Base-by-base conservation (phyloP, 768 basidiomycete species). In the Russula olivacea region DNA sequence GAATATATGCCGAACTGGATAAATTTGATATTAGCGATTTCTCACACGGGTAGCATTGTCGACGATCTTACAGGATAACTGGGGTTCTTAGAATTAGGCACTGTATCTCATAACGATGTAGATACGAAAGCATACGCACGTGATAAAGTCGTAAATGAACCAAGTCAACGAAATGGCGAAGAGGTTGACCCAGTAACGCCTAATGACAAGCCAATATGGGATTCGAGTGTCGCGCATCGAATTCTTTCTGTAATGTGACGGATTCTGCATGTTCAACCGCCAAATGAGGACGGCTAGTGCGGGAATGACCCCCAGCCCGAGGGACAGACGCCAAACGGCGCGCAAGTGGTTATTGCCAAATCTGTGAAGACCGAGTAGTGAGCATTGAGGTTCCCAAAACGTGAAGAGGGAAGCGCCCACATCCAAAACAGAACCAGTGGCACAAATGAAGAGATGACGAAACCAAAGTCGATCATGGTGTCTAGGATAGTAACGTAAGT, bases 341-440 rank as follows among this genome's bases (percentile, higher is more conserved):
- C 88, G 83, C 48, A 95, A 83, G 71, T 94, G 93, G 64, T 89
- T 74, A 47, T 81, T 69, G 36, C 91, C 89, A 64, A 89, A 93
- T 69, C 88, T 91, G 61, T 34, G 12, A 55, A 43, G 14, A 9
- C 36, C 7, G n/a, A 51, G 58, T 55, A 14, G 21, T 17, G 0
- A 49, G 65, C 23, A 61, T 47, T 47, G 59, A 15, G 28, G 45
- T 48, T n/a, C 41, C 32, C 55, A 41, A 21, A 38, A 54, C 23
- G 25, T 17, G 10, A 15, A 40, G 19, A 66, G 50, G n/a, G 21
- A 52, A 34, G 51, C 21, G 76, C 86, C 50, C 65, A 90, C 86
- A 95, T 95, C 93, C 91, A 93, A 70, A 84, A 90, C 34, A 93
- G 77, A 30, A 95, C 88, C 6, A 95, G 79, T 15, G 92, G 91